These are phyloP conservation scores for Cephalotrichum gorgonifer DNA, from an alignment of 2,329 filamentous ascomycete species.

Conservation along the genomic window DNA sequence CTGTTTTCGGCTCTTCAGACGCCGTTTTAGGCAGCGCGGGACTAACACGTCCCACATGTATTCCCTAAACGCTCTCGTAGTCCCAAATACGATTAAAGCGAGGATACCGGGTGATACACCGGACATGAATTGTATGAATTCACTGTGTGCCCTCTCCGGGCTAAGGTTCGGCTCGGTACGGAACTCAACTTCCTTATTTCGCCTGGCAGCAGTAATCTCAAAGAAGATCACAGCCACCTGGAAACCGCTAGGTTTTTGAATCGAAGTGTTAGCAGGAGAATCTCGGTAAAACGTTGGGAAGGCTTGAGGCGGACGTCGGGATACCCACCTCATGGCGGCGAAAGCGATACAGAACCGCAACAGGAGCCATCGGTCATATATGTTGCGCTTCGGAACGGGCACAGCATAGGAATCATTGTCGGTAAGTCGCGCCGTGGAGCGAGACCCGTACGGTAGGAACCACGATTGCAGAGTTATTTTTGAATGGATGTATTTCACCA, in stretches of 20 bases:
- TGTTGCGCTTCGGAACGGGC: conserved; percentile 13
- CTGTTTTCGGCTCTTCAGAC: background rate
- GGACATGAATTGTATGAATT: conserved; percentile 15
- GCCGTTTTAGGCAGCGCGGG: conserved; percentile 5
- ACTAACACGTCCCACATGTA: conserved; percentile 11
- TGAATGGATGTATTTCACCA: conserved; percentile 28
- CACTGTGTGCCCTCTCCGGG: conserved; percentile 8
- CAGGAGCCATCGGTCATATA: conserved; percentile 34
- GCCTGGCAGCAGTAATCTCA: conserved; percentile 19
- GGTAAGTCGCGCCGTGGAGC: background rate
- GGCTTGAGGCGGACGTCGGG: too few relatives aligned
- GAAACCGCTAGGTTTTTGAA: conserved; percentile 17
- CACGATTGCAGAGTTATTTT: conserved; percentile 19
- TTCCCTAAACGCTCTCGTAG: conserved; percentile 13
- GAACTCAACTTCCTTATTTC: conserved; percentile 18
- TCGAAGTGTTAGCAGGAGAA: background rate
- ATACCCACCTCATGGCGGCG: conserved; percentile 24
- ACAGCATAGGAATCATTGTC: background rate
- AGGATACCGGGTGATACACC: conserved; percentile 9
- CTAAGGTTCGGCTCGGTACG: conserved; percentile 21
- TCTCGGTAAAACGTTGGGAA: background rate
- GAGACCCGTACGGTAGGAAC: conserved; percentile 9
- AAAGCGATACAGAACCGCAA: conserved; percentile 34
- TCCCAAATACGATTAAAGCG: conserved; percentile 15
- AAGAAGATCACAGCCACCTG: conserved; percentile 27